Evolutionary conservation across 495 filamentous ascomycete genomes (phyloP).

Genomic region (Neurospora sp.): DNA sequence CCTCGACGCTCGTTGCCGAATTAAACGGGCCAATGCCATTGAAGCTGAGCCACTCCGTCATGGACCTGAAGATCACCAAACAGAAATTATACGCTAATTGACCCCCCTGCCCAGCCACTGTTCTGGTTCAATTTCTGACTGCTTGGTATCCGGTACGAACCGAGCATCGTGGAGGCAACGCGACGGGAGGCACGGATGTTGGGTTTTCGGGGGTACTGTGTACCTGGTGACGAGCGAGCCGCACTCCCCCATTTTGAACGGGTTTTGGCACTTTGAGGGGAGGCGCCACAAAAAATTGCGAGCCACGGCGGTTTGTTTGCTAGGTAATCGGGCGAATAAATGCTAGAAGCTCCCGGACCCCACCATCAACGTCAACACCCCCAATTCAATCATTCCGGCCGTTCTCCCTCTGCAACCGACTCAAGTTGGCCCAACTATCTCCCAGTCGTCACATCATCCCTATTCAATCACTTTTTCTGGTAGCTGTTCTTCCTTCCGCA

Average conservation of each 20-base stretch:
- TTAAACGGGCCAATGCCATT: background rate
- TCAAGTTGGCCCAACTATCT: background rate
- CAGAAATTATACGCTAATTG: background rate
- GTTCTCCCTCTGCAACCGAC: background rate
- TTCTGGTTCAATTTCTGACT: background rate
- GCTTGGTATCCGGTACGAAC: background rate
- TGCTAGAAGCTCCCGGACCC: conserved; percentile 6
- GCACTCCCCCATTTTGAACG: background rate
- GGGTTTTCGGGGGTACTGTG: background rate
- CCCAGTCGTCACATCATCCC: background rate
- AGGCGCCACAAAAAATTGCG: background rate
- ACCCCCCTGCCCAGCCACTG: background rate
- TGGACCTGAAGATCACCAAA: background rate
- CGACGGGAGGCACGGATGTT: background rate
- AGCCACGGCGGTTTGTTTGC: background rate
- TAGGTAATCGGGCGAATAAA: background rate
- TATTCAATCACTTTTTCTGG: background rate
- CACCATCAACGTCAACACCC: conserved; percentile 10
- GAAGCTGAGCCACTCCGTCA: background rate
- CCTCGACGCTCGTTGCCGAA: background rate
- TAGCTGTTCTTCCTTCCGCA: background rate
- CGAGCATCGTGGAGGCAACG: background rate
- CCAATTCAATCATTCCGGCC: background rate
- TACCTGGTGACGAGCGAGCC: background rate
- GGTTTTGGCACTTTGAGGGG: background rate